A percentile compares a stretch with the other conserved stretches of the same genome.
Conservation (phyloP, 1,284 basidiomycete species). For the Volvariella volvacea region DNA sequence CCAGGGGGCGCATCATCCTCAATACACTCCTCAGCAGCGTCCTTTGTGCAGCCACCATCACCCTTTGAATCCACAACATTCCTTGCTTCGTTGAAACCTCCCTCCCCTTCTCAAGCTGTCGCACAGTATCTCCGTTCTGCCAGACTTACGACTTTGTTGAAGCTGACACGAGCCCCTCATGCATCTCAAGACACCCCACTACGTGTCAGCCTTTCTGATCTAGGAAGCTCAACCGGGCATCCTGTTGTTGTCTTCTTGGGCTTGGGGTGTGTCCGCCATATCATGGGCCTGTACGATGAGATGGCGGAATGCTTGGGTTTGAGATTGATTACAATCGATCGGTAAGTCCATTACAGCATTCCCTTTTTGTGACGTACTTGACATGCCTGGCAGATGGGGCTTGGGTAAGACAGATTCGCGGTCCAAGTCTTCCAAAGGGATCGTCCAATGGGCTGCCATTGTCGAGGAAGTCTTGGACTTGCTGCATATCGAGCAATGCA, state of each 20-base stretch:
- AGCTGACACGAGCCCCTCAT: slow-evolving; percentile 73
- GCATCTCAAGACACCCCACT: slow-evolving; percentile 65
- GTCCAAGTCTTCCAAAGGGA: slow-evolving; percentile 65
- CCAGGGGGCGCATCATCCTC: slow-evolving; percentile 32
- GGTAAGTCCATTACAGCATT: slow-evolving; percentile 36
- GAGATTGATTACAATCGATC: slow-evolving; percentile 89
- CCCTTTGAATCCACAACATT: slow-evolving; percentile 39
- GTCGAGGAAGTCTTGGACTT: slow-evolving; percentile 86
- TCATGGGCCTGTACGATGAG: slow-evolving; percentile 94
- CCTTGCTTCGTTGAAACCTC: slow-evolving; percentile 32
- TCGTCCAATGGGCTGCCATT: slow-evolving; percentile 86
- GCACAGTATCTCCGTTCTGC: slow-evolving; percentile 82
- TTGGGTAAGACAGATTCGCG: slow-evolving; percentile 80
- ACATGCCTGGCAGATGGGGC: slow-evolving; percentile 65
- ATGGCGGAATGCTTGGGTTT: slow-evolving; percentile 86
- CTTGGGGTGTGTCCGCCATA: slow-evolving; percentile 88
- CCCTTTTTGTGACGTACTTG: slow-evolving; percentile 3
- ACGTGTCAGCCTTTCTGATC: slow-evolving; percentile 88
- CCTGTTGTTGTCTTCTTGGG: slow-evolving; percentile 92
- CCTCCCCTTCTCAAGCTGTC: slow-evolving; percentile 59
- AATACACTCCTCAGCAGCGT: slow-evolving; percentile 39
- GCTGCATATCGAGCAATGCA: slow-evolving; percentile 75
- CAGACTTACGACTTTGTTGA: slow-evolving; percentile 77
- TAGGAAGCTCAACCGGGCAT: slow-evolving; percentile 76
- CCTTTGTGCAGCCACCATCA: slow-evolving; percentile 34